A percentile compares a stretch with the other conserved stretches of the same genome.
phyloP scores from a whole-genome alignment of 192 early-diverging fungal species.

The Gigaspora rosea region DNA sequence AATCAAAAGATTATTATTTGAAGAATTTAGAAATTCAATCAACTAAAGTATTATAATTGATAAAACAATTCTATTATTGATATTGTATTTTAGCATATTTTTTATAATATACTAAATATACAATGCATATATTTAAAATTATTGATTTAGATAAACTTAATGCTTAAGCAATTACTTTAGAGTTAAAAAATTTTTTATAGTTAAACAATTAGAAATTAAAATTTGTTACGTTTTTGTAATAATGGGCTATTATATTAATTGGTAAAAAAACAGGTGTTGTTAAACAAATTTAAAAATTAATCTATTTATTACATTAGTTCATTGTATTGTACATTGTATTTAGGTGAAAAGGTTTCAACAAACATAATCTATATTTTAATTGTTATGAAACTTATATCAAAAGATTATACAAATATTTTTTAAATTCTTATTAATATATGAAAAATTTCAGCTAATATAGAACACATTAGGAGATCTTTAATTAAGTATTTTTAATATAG shows the following conservation, averaged over 20 bases:
- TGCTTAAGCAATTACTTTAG: neutral
- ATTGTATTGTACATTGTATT: too few relatives aligned
- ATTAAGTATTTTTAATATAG: too few relatives aligned
- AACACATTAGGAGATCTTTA: too few relatives aligned
- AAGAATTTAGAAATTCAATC: too few relatives aligned
- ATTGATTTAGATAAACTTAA: neutral
- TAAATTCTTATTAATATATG: too few relatives aligned
- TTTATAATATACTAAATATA: neutral
- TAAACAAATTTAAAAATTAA: neutral
- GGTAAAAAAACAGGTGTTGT: neutral
- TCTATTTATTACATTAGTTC: neutral
- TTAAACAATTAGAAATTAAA: neutral
- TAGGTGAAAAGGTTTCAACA: too few relatives aligned
- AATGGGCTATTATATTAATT: neutral
- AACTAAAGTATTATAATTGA: too few relatives aligned
- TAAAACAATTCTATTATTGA: neutral
- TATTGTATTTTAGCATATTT: neutral
- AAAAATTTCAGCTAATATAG: too few relatives aligned
- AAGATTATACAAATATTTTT: too few relatives aligned
- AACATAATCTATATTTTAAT: too few relatives aligned
- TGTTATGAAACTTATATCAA: too few relatives aligned
- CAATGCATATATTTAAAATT: neutral
- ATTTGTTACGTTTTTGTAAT: neutral
- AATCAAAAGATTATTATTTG: too few relatives aligned
- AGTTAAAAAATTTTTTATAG: neutral